Conservation (phyloP, 495 filamentous ascomycete species). For the Penicillium diatomitis region DNA sequence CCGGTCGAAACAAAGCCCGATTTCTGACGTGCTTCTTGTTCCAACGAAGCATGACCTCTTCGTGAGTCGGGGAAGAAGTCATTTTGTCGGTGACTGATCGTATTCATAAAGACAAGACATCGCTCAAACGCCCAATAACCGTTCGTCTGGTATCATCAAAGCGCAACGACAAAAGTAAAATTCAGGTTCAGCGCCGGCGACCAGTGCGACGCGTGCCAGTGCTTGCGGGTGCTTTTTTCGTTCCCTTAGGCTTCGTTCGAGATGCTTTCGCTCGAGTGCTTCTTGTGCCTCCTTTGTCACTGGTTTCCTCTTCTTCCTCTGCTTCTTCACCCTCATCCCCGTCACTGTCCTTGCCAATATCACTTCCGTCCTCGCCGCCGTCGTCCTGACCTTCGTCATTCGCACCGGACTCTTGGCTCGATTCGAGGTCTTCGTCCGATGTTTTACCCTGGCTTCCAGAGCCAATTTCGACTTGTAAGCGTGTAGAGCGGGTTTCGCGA, state of each 20-base stretch:
- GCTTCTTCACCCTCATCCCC: conserved; percentile 27
- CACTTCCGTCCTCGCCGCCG: conserved; percentile 10
- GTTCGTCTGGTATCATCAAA: conserved; percentile 21
- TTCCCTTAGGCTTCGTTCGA: conserved; percentile 29
- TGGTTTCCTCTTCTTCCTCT: conserved; percentile 27
- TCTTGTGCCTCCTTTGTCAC: conserved; percentile 29
- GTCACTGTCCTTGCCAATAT: conserved; percentile 10
- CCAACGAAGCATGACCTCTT: no score
- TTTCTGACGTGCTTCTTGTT: no score
- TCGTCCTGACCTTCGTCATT: conserved; percentile 34
- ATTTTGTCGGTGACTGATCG: no score
- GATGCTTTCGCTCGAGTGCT: conserved; percentile 34
- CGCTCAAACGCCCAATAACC: conserved; percentile 5
- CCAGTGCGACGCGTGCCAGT: conserved; percentile 26
- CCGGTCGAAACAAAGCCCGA: no score
- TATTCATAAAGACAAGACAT: no score
- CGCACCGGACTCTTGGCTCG: conserved; percentile 29
- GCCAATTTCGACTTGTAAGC: conserved; percentile 34
- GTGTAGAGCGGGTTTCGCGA: conserved; percentile 36
- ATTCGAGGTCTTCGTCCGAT: conserved; percentile 34
- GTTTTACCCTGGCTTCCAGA: conserved; percentile 16
- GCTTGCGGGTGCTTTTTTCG: conserved; percentile 19
- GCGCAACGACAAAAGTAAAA: background rate
- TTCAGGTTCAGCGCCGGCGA: conserved; percentile 24
- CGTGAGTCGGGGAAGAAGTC: no score